Conservation (phyloP, 371 early-diverging fungal species). For the Mortierella sp. region DNA sequence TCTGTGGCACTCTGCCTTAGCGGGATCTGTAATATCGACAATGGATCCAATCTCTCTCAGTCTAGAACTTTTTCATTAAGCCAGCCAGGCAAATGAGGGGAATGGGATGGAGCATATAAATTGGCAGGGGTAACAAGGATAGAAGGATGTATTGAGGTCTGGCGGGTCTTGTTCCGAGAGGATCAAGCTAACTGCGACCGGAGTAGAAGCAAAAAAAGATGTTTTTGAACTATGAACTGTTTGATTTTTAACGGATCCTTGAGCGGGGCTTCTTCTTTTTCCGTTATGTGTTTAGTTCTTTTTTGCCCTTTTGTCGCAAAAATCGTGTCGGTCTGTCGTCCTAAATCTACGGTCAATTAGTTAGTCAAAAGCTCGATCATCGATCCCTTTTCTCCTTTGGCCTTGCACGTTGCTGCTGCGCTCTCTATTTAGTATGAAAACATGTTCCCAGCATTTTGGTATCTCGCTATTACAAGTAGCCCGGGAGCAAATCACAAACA, state of each 20-base stretch:
- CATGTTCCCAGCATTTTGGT: too few relatives aligned
- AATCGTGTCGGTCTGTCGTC: not conserved
- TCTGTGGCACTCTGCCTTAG: too few relatives aligned
- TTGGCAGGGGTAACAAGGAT: not conserved
- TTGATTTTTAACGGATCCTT: not conserved
- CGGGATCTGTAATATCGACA: too few relatives aligned
- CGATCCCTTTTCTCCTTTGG: too few relatives aligned
- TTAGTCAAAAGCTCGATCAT: too few relatives aligned
- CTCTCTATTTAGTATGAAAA: too few relatives aligned
- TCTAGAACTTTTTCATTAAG: not conserved
- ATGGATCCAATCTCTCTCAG: too few relatives aligned
- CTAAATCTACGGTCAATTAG: not conserved
- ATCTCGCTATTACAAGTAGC: too few relatives aligned
- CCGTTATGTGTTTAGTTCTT: not conserved
- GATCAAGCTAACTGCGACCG: slow-evolving; percentile 1
- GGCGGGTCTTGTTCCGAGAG: slow-evolving; percentile 10
- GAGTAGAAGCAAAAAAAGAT: not conserved
- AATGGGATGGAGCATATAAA: not conserved
- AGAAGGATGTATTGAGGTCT: not conserved
- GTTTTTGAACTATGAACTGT: not conserved
- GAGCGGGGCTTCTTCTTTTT: slow-evolving; percentile 7
- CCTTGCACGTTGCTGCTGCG: too few relatives aligned
- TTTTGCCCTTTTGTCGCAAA: slow-evolving; percentile 4
- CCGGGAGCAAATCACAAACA: too few relatives aligned
- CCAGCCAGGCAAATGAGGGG: not conserved